These are phyloP conservation scores for Phlyctochytrium bullatum DNA, from an alignment of 192 early-diverging fungal species.

Conservation along the genomic window DNA sequence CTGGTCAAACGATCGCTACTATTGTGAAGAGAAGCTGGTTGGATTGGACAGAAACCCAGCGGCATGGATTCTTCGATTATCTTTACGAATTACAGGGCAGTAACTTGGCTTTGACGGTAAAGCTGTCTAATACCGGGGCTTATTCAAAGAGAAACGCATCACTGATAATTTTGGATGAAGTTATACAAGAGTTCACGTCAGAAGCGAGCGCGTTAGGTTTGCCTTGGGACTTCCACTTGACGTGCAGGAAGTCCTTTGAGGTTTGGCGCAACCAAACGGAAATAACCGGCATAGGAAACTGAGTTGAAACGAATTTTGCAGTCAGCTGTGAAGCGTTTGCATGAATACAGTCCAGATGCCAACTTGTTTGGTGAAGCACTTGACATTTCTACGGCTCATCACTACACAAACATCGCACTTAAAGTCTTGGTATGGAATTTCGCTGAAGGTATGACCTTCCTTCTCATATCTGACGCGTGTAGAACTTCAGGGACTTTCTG, in stretches of 20 bases:
- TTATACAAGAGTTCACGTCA: conserved; percentile 23
- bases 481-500: conserved; percentile 17
- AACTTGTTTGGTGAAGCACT: conserved; percentile 1
- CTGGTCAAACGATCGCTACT: conserved; percentile 17
- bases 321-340: conserved; percentile 17
- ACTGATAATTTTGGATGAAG: conserved; percentile 21
- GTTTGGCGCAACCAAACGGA: not conserved
- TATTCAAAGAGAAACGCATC: conserved; percentile 28
- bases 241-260: conserved; percentile 24
- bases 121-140: too few relatives aligned
- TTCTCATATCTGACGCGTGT: not conserved
- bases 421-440: conserved; percentile 27
- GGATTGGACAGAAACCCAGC: not conserved
- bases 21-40: conserved; percentile 25
- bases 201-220: conserved; percentile 25
- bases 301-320: conserved; percentile 22
- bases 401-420: conserved; percentile 13
- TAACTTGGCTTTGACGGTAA: too few relatives aligned
- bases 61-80: not conserved
- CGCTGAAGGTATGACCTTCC: conserved; percentile 11
- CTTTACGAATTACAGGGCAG: not conserved
- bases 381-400: conserved; percentile 8
- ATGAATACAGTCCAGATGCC: conserved; percentile 16
- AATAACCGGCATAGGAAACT: conserved; percentile 13
- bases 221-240: conserved; percentile 25